Evolutionary conservation across 805 yeast species (phyloP), one percentile per base, ranked within the genome.

Genomic region (Candida ulmi): DNA sequence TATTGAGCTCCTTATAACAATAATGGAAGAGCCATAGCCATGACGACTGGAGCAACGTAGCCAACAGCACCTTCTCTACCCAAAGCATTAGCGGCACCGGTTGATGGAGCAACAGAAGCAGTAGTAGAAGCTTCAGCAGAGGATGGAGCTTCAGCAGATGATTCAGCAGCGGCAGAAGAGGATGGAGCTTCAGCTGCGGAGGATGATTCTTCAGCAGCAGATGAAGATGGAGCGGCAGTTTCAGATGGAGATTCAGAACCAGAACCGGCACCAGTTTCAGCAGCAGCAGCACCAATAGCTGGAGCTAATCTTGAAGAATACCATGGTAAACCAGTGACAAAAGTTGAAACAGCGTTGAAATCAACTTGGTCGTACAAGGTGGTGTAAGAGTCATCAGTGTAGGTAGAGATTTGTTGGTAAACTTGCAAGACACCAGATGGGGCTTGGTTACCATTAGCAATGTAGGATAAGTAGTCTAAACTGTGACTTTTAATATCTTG

Each of bases 331-430:
- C 51, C 55, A 23, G 61, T 51, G 25, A 61, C 51, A 31, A 56
- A 54, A 11, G 52, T 36, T 3, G 55, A 46, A n/a, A 61, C 51
- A 15, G 46, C 52, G 36, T 38, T 27, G 39, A 46, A 41, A 43
- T 61, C 59, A 34, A 62, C 47, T 38, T 45, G 38, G 21, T 36
- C 13, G 45, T 45, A 60, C 42, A 62, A 48, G 29, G 63, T 44
- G 40, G 66, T 62, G 50, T 53, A 61, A 16, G 58, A 48, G 26
- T 57, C 56, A 37, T 63, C 63, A n/a, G 57, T 61, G 47, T 57
- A 61, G 27, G 66, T 58, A 17, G 47, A 43, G 24, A 54, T 47
- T 28, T 46, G 52, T 32, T 51, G 51, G 41, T 55, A 61, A 11
- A 62, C 15, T 16, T 39, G 36, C 34, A 62, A 41, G 33, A 62